Percentiles rank a stretch among this genome's conserved stretches.
phyloP scores from a whole-genome alignment of 176 grass and related monocot species.

The Aegilops umbellulata region DNA sequence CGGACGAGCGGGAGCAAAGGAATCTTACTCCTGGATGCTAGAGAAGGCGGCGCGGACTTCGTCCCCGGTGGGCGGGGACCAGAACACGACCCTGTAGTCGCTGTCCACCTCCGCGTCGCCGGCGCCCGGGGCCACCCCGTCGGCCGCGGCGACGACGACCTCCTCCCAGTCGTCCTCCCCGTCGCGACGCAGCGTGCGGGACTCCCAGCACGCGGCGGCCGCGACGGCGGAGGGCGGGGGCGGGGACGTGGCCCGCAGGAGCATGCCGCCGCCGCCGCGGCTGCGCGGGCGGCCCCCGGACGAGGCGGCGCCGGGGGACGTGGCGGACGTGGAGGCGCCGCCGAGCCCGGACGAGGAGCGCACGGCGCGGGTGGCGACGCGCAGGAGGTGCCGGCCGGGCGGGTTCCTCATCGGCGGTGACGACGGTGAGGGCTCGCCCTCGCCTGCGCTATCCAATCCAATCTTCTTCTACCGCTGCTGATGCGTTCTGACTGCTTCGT shows the following conservation, averaged over 20 bases:
- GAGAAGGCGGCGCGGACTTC: conserved; percentile 72
- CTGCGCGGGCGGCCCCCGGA: conserved; percentile 32
- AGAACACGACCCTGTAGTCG: conserved; percentile 53
- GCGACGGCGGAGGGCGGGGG: conserved; percentile 39
- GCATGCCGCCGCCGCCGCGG: neutral
- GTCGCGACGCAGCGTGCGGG: conserved; percentile 32
- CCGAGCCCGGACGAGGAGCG: conserved; percentile 28
- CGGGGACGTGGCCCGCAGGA: conserved; percentile 42
- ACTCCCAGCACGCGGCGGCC: conserved; percentile 34
- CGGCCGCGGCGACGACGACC: conserved; percentile 47
- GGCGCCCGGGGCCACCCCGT: neutral
- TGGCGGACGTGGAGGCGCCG: conserved; percentile 21
- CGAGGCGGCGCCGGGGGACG: conserved; percentile 28
- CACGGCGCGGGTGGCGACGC: conserved; percentile 44
- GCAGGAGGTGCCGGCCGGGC: conserved; percentile 55
- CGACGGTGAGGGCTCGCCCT: neutral
- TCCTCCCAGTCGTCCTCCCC: conserved; percentile 59
- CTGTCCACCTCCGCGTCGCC: conserved; percentile 17
- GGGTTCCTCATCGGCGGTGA: conserved; percentile 46
- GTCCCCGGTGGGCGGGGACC: conserved; percentile 59
- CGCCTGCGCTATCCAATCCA: conserved; percentile 25
- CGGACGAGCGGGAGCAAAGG: neutral
- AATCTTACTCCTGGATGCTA: conserved; percentile 70
- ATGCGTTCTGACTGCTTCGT: neutral
- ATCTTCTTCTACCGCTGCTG: neutral